Percentiles rank a stretch among this genome's conserved stretches.
Evolutionary conservation across 2,329 filamentous ascomycete species (phyloP).

Genomic region (Neofusicoccum sp.): DNA sequence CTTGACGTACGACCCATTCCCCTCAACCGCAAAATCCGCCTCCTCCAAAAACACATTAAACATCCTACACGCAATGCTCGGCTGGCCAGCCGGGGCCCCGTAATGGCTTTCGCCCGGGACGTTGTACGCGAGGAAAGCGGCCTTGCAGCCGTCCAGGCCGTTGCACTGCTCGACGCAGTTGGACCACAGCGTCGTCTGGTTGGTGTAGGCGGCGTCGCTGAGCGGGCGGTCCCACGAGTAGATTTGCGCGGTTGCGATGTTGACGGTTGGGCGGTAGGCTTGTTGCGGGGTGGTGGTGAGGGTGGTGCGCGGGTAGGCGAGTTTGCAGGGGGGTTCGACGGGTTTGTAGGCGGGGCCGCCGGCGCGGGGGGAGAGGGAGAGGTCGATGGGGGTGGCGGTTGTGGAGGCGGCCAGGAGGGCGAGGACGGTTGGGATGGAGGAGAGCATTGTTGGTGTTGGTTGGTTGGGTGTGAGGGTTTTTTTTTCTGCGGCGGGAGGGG

Average conservation of each 20-base stretch:
- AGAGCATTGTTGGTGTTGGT: background rate
- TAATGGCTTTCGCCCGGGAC: constrained; percentile 5
- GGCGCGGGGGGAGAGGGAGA: constrained; percentile 3
- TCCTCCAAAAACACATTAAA: background rate
- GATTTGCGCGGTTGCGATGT: background rate
- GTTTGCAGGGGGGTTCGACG: constrained; percentile 3
- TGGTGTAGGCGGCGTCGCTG: constrained; percentile 6
- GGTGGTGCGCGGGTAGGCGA: background rate
- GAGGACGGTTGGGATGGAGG: background rate
- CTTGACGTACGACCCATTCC: background rate
- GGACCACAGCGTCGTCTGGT: constrained; percentile 7
- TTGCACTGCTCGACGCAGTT: constrained; percentile 17
- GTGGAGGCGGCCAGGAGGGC: background rate
- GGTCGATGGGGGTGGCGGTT: background rate
- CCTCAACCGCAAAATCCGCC: background rate
- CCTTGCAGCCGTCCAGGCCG: constrained; percentile 1
- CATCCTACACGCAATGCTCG: constrained; percentile 14
- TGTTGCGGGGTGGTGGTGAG: background rate
- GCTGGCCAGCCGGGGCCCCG: background rate
- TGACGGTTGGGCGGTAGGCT: constrained; percentile 28
- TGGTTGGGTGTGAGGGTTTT: background rate
- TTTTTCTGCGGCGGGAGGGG: background rate
- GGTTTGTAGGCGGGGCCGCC: constrained; percentile 7
- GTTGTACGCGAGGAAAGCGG: constrained; percentile 15
- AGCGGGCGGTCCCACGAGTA: constrained; percentile 14